These are phyloP conservation scores for Ciborinia camelliae DNA, from an alignment of 2,329 filamentous ascomycete species.

Conservation along the genomic window DNA sequence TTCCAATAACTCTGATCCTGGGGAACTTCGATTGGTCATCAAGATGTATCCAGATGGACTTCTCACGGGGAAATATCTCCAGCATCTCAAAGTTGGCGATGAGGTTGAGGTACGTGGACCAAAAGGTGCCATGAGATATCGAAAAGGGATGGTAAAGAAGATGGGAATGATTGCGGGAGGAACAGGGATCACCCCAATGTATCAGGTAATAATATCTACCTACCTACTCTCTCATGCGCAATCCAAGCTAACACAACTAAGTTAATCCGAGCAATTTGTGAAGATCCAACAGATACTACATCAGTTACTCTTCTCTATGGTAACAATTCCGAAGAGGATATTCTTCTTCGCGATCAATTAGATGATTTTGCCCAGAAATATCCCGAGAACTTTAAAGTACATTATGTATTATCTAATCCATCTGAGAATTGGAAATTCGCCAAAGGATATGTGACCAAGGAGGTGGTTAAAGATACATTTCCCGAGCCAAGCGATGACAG, in stretches of 20 bases:
- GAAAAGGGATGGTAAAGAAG: constrained; percentile 41
- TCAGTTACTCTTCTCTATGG: constrained; percentile 57
- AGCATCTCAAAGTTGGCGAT: constrained; percentile 47
- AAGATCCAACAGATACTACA: constrained; percentile 56
- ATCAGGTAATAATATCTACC: constrained; percentile 35
- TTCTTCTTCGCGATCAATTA: constrained; percentile 54
- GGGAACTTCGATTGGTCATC: constrained; percentile 50
- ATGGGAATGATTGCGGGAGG: constrained; percentile 56
- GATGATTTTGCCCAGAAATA: constrained; percentile 51
- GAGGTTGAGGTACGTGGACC: constrained; percentile 52
- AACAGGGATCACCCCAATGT: constrained; percentile 55
- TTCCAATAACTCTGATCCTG: constrained; percentile 49
- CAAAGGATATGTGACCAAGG: constrained; percentile 49
- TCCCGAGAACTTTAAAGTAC: constrained; percentile 52
- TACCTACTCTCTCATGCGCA: not conserved
- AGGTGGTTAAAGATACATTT: constrained; percentile 49
- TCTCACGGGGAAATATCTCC: constrained; percentile 50
- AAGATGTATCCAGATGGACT: constrained; percentile 50
- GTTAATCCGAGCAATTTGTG: constrained; percentile 60
- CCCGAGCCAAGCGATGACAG: constrained; percentile 45
- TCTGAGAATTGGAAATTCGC: constrained; percentile 47
- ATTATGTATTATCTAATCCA: constrained; percentile 52
- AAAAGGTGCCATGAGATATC: constrained; percentile 55
- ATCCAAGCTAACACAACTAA: constrained; percentile 33
- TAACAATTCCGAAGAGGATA: constrained; percentile 56